Conservation (phyloP, 1,284 basidiomycete species). For the Puccinia hordei region DNA sequence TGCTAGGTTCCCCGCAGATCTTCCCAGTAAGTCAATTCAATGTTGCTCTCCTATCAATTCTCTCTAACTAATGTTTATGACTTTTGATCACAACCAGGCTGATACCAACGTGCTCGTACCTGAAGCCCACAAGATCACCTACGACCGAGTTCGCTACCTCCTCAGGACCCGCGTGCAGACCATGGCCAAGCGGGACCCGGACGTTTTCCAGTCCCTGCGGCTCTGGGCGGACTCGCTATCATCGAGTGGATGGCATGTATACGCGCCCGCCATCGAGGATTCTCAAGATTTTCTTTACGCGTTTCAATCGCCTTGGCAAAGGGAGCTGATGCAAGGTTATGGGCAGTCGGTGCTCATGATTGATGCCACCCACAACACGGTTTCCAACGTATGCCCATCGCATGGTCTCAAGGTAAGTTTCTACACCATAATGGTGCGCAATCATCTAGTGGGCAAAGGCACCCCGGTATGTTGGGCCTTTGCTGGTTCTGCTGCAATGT, state of each 20-base stretch:
- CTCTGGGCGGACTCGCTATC: neutral
- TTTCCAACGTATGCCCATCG: neutral
- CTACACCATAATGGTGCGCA: neutral
- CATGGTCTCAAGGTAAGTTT: neutral
- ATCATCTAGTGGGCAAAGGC: neutral
- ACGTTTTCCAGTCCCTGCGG: neutral
- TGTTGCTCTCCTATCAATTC: neutral
- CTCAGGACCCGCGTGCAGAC: neutral
- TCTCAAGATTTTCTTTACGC: neutral
- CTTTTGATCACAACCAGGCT: neutral
- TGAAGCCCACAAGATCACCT: neutral
- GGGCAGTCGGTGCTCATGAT: neutral
- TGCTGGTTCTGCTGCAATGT: neutral
- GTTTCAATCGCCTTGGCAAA: neutral
- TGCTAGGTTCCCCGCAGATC: neutral
- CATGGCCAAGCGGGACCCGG: neutral
- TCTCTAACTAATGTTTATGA: neutral
- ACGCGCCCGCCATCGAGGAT: neutral
- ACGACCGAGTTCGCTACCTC: neutral
- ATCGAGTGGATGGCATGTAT: neutral
- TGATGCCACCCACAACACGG: neutral
- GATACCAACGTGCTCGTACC: neutral
- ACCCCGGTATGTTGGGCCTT: conserved; percentile 1
- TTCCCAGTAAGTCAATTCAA: neutral
- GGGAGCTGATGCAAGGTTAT: neutral